Base-by-base conservation (phyloP, 75 land plant genomes). In the Pinus albicaulis region DNA sequence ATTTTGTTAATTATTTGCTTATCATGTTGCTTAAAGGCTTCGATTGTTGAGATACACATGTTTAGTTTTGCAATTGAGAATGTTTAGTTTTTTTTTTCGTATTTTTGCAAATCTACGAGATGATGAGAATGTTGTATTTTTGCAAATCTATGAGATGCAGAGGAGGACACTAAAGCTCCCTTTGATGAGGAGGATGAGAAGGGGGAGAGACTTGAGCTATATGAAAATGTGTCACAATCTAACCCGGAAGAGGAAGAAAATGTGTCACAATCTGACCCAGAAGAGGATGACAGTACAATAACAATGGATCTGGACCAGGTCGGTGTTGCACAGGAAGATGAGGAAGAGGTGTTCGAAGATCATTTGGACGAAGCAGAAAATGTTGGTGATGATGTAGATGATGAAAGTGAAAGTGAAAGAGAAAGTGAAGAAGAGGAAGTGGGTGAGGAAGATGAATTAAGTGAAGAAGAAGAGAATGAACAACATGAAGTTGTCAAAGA, bases 191-290 rank as follows among this genome's bases (percentile, higher is more conserved):
- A 90, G 74, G 92, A 86, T 59, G 82, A 83, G 23, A 90, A 83
- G 44, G n/a, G n/a, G n/a, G 92, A 90, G 73, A 61, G 86, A 23
- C 76, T 90, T 26, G 92, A 90, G 7, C 57, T 90, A n/a, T 90
- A 88, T 58, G 88, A 90, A 34, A 90, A 90, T 80, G 90, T 87
- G 3, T 82, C 87, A 24, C 89, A 90, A 71, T 90, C 83, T 78
- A 90, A 90, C 59, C 82, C 86, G 69, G 92, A 90, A 48, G 80
- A 82, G 59, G 56, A 72, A 14, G 44, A 72, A 17, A 0, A 22
- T n/a, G n/a, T n/a, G n/a, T n/a, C n/a, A n/a, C n/a, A n/a, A n/a
- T n/a, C n/a, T n/a, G n/a, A n/a, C n/a, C n/a, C n/a, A 6, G 74
- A 17, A 3, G 53, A 24, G 23, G 26, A 72, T 25, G 74, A n/a